Percentiles rank a stretch among this genome's conserved stretches.
Evolutionary conservation across 768 basidiomycete species (phyloP).

Genomic region (Wakefieldia striispora): DNA sequence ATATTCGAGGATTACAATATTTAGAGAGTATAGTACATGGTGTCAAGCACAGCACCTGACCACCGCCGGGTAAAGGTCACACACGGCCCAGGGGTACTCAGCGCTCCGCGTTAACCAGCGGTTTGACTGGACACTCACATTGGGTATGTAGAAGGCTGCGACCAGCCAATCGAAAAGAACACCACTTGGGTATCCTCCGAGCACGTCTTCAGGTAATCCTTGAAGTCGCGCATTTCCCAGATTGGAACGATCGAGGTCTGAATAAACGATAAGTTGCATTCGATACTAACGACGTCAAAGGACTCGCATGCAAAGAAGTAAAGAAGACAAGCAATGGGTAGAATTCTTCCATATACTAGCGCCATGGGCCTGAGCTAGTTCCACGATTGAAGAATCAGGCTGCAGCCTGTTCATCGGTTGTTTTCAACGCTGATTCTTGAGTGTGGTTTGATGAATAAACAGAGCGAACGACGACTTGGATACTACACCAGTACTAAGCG

Average conservation of each 20-base stretch:
- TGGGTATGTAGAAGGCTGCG: slow-evolving; percentile 76
- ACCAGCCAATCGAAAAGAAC: slow-evolving; percentile 73
- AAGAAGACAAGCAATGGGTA: slow-evolving; percentile 68
- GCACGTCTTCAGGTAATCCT: slow-evolving; percentile 60
- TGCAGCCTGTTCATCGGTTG: too few relatives aligned
- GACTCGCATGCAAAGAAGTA: slow-evolving; percentile 70
- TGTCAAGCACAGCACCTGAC: slow-evolving; percentile 65
- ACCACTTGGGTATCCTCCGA: slow-evolving; percentile 68
- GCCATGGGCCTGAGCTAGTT: too few relatives aligned
- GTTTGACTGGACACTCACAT: slow-evolving; percentile 41
- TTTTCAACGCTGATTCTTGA: too few relatives aligned
- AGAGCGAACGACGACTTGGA: too few relatives aligned
- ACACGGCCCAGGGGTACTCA: too few relatives aligned
- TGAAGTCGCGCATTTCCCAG: slow-evolving; percentile 78
- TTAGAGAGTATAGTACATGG: slow-evolving; percentile 69
- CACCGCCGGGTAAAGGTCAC: not conserved
- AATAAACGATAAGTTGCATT: not conserved
- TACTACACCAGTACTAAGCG: too few relatives aligned
- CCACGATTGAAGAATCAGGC: too few relatives aligned
- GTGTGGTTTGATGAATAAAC: too few relatives aligned
- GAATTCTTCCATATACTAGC: slow-evolving; percentile 62
- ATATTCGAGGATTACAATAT: slow-evolving; percentile 60
- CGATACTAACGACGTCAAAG: not conserved
- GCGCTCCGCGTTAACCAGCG: too few relatives aligned
- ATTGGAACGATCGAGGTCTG: slow-evolving; percentile 71